phyloP scores from a whole-genome alignment of 352 stramenopile genomes.

The Phytophthora vignae region DNA sequence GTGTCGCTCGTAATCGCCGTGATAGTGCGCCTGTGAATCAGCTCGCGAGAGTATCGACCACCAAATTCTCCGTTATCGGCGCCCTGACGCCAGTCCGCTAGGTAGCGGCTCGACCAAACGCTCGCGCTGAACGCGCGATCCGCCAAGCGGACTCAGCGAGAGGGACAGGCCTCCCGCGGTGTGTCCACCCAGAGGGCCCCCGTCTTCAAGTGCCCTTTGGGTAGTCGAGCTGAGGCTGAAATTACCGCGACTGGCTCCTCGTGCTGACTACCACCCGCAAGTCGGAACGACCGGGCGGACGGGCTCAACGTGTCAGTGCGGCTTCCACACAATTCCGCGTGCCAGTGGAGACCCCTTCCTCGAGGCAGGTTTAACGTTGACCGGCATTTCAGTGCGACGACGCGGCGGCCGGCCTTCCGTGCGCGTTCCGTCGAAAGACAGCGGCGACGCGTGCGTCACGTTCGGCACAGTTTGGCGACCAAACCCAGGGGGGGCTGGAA shows the following conservation, averaged over 20 bases:
- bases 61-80: conserved; percentile 9
- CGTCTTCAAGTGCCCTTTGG: conserved; percentile 36
- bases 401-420: conserved; percentile 25
- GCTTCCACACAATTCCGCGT: conserved; percentile 15
- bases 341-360: conserved; percentile 16
- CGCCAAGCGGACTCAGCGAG: conserved; percentile 5
- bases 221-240: conserved; percentile 28
- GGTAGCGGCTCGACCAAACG: conserved; percentile 17
- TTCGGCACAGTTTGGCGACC: conserved; percentile 42
- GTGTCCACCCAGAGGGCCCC: conserved; percentile 8
- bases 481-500: conserved; percentile 34
- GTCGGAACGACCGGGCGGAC: conserved; percentile 7
- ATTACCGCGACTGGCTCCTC: conserved; percentile 18
- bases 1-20: background rate
- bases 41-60: conserved; percentile 8
- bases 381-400: conserved; percentile 36
- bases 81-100: background rate
- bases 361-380: conserved; percentile 16
- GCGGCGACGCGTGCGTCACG: conserved; percentile 33
- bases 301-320: conserved; percentile 16
- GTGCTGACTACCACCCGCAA: background rate
- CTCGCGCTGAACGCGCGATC: conserved; percentile 8
- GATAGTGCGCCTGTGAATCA: background rate
- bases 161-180: conserved; percentile 21
- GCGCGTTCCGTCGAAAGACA: conserved; percentile 42